Base-by-base conservation (phyloP, 2,329 filamentous ascomycete species). In the Colletotrichum sp. region DNA sequence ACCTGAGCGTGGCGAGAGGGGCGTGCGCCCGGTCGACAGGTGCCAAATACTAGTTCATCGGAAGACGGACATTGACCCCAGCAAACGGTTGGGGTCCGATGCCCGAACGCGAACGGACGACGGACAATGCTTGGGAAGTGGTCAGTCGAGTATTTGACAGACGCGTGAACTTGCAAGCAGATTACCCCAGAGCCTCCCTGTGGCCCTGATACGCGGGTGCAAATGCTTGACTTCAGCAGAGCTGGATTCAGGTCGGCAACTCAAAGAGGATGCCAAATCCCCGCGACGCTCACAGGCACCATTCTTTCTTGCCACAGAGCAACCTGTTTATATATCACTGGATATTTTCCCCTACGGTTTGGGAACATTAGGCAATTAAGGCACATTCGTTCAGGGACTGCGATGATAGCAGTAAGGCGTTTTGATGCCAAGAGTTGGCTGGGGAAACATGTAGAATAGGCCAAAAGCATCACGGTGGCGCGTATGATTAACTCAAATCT, bases 401-500 rank as follows among this genome's bases (percentile, higher is more conserved):
- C 64, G 3, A 32, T 10, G 57, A 13, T 18, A 63, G 64, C 60
- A 72, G 59, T 26, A 34, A 44, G 76, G 64, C 68, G 72, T 77
- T 77, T 24, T 69, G 62, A 66, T 52, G 72, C 39, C 55, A 68
- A 21, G 32, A 52, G 63, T 32, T 36, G 68, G 72, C 60, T 62
- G 69, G 30, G 64, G 60, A 52, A 57, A 77, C 62, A 52, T 77
- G 73, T 76, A 73, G 74, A 72, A 49, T 44, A 77, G 49, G 59
- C 64, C 36, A 64, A 71, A 76, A 71, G 69, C 76, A 77, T 77
- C 59, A 74, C 55, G 69, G 73, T 28, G 68, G 69, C 60, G 73
- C 72, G 57, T 26, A 68, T 57, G 67, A 36, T 87, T 84, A 90
- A 78, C 86, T 88, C 82, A 90, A 82, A 74, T 90, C 89, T 85